Evolutionary conservation across 2,329 filamentous ascomycete genomes (phyloP), one percentile per base, ranked within the genome.

Genomic region (Fusarium dimerum): DNA sequence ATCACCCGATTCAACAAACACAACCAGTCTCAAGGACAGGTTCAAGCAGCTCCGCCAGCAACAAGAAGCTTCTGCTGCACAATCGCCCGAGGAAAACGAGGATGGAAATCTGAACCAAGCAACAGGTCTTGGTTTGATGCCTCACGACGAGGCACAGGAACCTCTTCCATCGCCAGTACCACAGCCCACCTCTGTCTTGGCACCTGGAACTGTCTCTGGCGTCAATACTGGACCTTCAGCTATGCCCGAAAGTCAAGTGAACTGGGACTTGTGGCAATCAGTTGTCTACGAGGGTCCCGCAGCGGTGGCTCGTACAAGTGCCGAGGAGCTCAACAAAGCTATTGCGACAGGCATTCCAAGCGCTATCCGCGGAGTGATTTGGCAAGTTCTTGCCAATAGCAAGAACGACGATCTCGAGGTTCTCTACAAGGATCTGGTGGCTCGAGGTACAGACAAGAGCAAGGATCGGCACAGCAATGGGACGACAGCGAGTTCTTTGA

Each of bases 251-350:
- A 78, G 79, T 15, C 87, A 90, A 20, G 94, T 99, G n/a, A 92
- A 99, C 68, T 99, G 94, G 94, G 94, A 99, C 71, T 76, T 99
- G 39, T 99, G 94, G 94, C 93, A 99, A 69, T 85, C 89, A 20
- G 88, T 99, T 5, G 94, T 99, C 34, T 95, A 97, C 61, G 90
- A 97, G 74, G 94, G 94, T 0, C 92, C 92, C 15, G 85, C 90
- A 29, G 93, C 91, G 10, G 89, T 97, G 45, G 89, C 90, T 11
- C 85, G 90, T 54, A 92, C 91, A 5, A 96, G 92, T 66, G 82
- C 93, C 0, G 90, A 95, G 64, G 92, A 97, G 69, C 77, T 99
- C 51, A 96, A 93, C 67, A 85, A 82, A 60, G 92, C 94, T 18
- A 97, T 99, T 63, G 90, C 93, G 45, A 89, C 88, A 39, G 94